Evolutionary conservation across 495 filamentous ascomycete species (phyloP).

Genomic region (Sporormia fimetaria): DNA sequence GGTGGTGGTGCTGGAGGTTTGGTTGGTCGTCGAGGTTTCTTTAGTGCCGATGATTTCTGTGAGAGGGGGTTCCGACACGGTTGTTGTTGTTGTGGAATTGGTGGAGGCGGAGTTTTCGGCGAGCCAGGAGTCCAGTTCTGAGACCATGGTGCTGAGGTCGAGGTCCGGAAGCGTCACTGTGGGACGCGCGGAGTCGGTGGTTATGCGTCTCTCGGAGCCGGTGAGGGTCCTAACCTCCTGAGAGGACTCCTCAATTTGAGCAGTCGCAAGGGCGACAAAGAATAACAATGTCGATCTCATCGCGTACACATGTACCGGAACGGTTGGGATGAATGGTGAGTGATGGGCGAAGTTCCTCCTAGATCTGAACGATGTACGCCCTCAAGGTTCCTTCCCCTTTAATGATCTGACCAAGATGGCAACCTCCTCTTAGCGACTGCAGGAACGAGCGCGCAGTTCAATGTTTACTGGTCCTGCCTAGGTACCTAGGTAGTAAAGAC

Average conservation of each 20-base stretch:
- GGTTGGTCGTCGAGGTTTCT: constrained; percentile 9
- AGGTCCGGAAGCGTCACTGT: constrained; percentile 20
- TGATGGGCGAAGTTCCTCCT: too few relatives aligned
- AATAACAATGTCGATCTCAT: constrained; percentile 3
- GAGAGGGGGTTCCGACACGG: constrained; percentile 7
- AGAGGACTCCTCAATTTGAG: constrained; percentile 10
- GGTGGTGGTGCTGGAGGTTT: constrained; percentile 13
- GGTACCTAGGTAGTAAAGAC: too few relatives aligned
- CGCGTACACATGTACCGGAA: too few relatives aligned
- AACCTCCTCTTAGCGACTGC: too few relatives aligned
- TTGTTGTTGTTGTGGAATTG: constrained; percentile 10
- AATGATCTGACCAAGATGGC: too few relatives aligned
- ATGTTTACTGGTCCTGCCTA: too few relatives aligned
- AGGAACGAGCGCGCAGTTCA: too few relatives aligned
- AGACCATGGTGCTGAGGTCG: constrained; percentile 3
- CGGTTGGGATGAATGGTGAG: too few relatives aligned
- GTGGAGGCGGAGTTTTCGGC: constrained; percentile 2
- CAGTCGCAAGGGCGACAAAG: constrained; percentile 4
- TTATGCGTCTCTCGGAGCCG: constrained; percentile 4
- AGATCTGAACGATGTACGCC: too few relatives aligned
- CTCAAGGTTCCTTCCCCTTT: too few relatives aligned
- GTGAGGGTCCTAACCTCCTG: constrained; percentile 8
- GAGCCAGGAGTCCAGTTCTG: constrained; percentile 7
- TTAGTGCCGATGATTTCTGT: constrained; percentile 10
- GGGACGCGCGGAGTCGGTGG: constrained; percentile 11